Conservation (phyloP, 2,329 filamentous ascomycete genomes). For the Ophiostoma sp. region DNA sequence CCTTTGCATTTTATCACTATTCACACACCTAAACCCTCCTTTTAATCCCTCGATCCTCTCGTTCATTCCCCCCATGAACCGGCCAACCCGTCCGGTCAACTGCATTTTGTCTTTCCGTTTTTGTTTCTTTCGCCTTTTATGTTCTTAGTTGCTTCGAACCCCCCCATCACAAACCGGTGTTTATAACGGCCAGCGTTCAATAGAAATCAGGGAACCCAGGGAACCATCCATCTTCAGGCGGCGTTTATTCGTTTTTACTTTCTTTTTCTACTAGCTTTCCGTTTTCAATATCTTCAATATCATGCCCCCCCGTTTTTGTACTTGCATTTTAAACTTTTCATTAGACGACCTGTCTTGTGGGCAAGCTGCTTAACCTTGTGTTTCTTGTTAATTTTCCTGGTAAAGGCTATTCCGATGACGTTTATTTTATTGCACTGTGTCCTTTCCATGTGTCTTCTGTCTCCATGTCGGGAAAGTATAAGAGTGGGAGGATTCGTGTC, state of each 20-base stretch:
- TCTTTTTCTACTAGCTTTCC: conserved; percentile 14
- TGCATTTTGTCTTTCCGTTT: background rate
- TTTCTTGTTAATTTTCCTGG: background rate
- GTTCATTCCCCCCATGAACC: conserved; percentile 13
- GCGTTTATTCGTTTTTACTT: conserved; percentile 23
- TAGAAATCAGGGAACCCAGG: conserved; percentile 25
- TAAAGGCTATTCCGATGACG: background rate
- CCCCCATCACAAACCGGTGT: conserved; percentile 18
- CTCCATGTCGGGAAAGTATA: background rate
- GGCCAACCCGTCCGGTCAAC: background rate
- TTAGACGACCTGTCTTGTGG: too few relatives aligned
- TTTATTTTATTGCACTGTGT: background rate
- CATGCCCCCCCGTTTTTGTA: background rate
- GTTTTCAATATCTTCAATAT: background rate
- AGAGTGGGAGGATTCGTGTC: background rate
- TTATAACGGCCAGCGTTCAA: conserved; percentile 20
- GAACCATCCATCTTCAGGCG: conserved; percentile 26
- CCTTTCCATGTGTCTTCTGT: background rate
- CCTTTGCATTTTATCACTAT: background rate
- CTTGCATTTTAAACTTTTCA: background rate
- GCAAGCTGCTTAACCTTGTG: background rate
- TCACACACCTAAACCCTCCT: background rate
- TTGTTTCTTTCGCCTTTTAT: background rate
- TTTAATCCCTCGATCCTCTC: background rate
- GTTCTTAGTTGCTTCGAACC: conserved; percentile 7